Base-by-base conservation (phyloP, 805 yeast genomes). In the Yamadazyma akitaensis region DNA sequence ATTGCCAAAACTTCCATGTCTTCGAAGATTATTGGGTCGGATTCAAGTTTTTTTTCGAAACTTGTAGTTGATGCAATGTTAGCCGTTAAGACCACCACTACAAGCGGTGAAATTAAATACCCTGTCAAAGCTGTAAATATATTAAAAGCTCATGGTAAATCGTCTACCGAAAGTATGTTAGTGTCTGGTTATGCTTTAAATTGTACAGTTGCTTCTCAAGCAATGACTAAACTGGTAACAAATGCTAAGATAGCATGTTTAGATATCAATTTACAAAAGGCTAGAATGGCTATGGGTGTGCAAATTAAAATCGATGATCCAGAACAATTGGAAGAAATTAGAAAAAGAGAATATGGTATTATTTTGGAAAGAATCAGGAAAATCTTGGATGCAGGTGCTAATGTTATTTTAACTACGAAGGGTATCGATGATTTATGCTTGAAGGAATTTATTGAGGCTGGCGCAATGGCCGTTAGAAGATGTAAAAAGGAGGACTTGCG, bases 1-100 rank as follows among this genome's bases (percentile, higher is more conserved):
- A 90, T 94, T 62, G 99, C 99, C 32, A 89, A 88, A 68, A 94
- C 99, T 12, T 86, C 96, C 50, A 92, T 94, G 98, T 88, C 96
- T 19, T 85, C 96, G 42, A 94, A 94, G 70, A 89, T 94, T 61
- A 92, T 94, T 64, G 98, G 98, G 17, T 73, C 95, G 7, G 98
- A 94, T 64, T 81, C 92, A 2, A 96, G 85, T 10, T 94, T 94
- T 61, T 94, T 94, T 68, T 77, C 92, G 49, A 74, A 82, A 56
- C 77, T 95, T 81, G 98, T 88, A 21, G 98, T 94, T 37, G 97
- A 94, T 61, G 94, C 99, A 19, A 83, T 94, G 80, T 74, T 90
- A 49, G 96, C 97, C 3, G 98, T 94, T 44, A 91, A 88, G 65
- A 91, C 99, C 34, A 80, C 85, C 40, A 91, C 89, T 63, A 69